These are phyloP conservation scores for Sordariomycetes sp. DNA, from an alignment of 2,329 filamentous ascomycete species.

Conservation along the genomic window DNA sequence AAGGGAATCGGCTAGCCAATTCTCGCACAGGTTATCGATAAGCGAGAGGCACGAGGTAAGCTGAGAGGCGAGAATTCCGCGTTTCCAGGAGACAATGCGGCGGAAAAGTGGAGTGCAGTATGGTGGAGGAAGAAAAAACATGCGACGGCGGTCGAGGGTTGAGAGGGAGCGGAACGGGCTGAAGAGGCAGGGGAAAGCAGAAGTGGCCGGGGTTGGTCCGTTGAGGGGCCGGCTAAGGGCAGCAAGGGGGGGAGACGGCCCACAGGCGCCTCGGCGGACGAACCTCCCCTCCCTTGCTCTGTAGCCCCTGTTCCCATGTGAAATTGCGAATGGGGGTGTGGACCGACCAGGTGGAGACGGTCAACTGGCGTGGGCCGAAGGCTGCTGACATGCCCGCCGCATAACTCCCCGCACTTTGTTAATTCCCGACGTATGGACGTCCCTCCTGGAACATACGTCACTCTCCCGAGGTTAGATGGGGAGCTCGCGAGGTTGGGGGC, in stretches of 20 bases:
- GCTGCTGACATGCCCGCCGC: background rate
- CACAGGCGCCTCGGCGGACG: background rate
- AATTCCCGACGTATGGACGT: no score
- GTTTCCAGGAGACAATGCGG: background rate
- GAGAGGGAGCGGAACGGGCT: background rate
- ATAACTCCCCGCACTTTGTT: background rate
- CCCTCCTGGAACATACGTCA: no score
- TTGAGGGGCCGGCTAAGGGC: background rate
- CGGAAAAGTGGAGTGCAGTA: background rate
- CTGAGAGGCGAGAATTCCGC: background rate
- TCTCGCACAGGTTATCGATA: background rate
- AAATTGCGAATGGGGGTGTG: background rate
- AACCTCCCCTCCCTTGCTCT: no score
- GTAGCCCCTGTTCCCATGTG: background rate
- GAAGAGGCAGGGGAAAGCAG: background rate
- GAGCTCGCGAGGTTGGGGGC: background rate
- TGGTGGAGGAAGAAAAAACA: no score
- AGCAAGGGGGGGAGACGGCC: background rate
- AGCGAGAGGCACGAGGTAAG: background rate
- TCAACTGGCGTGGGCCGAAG: background rate
- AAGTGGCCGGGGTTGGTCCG: background rate
- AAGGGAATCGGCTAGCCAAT: no score
- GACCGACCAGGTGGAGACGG: background rate
- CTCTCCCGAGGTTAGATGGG: background rate
- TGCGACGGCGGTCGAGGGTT: background rate